A percentile compares a stretch with the other conserved stretches of the same genome.
Evolutionary conservation across 805 yeast genomes (phyloP).

Genomic region (Candida odintsovae): DNA sequence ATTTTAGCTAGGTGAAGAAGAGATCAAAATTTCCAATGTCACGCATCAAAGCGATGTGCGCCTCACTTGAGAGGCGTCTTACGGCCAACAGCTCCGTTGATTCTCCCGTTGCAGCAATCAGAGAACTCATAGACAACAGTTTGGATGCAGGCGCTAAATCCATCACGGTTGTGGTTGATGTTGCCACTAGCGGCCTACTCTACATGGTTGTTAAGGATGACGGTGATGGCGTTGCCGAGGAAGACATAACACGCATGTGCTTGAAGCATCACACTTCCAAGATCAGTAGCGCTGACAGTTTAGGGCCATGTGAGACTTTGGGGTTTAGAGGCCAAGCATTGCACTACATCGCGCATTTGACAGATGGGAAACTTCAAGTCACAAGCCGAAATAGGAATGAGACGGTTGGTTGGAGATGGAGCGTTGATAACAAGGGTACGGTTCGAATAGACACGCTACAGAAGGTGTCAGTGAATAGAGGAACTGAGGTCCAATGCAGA

Average conservation of each 20-base stretch:
- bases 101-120: slow-evolving; percentile 80
- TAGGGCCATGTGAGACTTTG: slow-evolving; percentile 26
- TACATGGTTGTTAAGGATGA: slow-evolving; percentile 52
- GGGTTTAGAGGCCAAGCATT: slow-evolving; percentile 52
- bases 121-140: slow-evolving; percentile 84
- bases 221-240: slow-evolving; percentile 31
- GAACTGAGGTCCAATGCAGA: slow-evolving; percentile 30
- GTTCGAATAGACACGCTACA: slow-evolving; percentile 40
- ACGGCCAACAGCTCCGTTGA: slow-evolving; percentile 1
- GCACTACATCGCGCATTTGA: slow-evolving; percentile 29
- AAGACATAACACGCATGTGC: slow-evolving; percentile 31
- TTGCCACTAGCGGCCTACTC: slow-evolving; percentile 55
- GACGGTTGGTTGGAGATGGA: not conserved
- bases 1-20: too few relatives aligned
- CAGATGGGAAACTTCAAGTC: slow-evolving; percentile 21
- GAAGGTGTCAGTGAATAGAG: slow-evolving; percentile 19
- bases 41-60: not conserved
- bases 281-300: slow-evolving; percentile 24
- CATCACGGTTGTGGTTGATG: slow-evolving; percentile 54
- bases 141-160: slow-evolving; percentile 72
- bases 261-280: slow-evolving; percentile 39
- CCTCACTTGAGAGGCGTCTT: not conserved
- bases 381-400: slow-evolving; percentile 27
- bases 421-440: not conserved
- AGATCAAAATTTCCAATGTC: not conserved